Base-by-base conservation (phyloP, 1,284 basidiomycete genomes). In the Microbotryum lychnidis-dioicae region DNA sequence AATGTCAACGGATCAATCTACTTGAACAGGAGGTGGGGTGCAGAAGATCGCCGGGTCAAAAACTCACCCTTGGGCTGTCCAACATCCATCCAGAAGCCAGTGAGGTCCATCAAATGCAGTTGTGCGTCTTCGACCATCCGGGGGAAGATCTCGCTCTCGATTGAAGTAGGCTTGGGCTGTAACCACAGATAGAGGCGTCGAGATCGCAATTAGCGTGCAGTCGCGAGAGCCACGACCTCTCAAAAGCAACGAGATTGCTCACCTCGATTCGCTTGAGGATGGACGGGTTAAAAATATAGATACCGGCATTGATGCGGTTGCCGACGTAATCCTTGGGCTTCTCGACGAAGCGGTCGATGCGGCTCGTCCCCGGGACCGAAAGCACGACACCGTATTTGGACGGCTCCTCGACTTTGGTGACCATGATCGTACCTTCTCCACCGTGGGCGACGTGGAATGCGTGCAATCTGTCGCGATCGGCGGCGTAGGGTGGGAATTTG, bases 1-100 rank as follows among this genome's bases (percentile, higher is more conserved):
- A 23, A 29, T 20, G 48, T 29, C 16, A 14, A 20, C 51, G 12
- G 18, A 16, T 25, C 20, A 12, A 12, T 20, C n/a, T 8, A 20
- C 16, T 23, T 10, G 12, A 51, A 7, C 14, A 42, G 23, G 16
- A 21, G 29, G 23, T n/a, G 37, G 20, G 6, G 52, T 33, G 16
- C 27, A 20, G 5, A 6, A 2, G 14, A 6, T 6, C 6, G 18
- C 16, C 20, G 4, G n/a, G 45, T 0, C 6, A 18, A 12, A 2
- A 23, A 44, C 54, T 25, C 21, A 56, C 53, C 54, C 71, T 80
- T 80, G 60, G 79, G 79, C 73, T 80, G 79, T 61, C 79, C 79
- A 48, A 80, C 76, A 69, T 80, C 79, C 78, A 80, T 80, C 79
- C 79, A 80, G 76, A 80, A 80, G 42, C 79, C 79, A 29, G 76